Percentiles rank a stretch among this genome's conserved stretches.
These are phyloP conservation scores for Breynia disticha DNA, from an alignment of 441 rosid species.

Conservation along the genomic window DNA sequence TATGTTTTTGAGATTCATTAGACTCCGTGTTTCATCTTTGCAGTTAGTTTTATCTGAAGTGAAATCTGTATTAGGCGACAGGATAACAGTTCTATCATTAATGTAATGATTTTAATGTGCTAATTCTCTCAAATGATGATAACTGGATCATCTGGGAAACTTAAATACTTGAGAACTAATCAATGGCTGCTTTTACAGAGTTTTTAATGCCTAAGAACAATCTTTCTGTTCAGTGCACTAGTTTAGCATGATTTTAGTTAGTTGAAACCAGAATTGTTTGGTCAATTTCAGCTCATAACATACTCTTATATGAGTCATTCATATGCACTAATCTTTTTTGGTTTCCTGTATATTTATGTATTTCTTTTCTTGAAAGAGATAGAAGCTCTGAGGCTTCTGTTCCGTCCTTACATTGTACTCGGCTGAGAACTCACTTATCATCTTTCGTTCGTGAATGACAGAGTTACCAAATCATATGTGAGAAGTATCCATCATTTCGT, in stretches of 20 bases:
- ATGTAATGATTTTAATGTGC: too few relatives aligned
- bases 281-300: neutral
- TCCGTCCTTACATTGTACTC: neutral
- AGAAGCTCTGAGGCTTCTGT: neutral
- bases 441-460: constrained; percentile 23
- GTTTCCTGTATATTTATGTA: neutral
- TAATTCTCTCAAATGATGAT: too few relatives aligned
- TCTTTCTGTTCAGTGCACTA: too few relatives aligned
- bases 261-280: too few relatives aligned
- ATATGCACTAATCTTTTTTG: neutral
- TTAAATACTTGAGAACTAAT: too few relatives aligned
- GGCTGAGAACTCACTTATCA: constrained; percentile 12
- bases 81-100: too few relatives aligned
- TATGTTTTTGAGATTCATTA: neutral
- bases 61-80: too few relatives aligned
- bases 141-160: too few relatives aligned
- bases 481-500: constrained; percentile 82
- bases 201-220: too few relatives aligned
- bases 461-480: constrained; percentile 81
- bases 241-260: too few relatives aligned
- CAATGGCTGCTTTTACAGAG: too few relatives aligned
- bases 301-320: neutral
- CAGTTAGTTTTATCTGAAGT: too few relatives aligned
- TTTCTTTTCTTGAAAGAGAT: neutral
- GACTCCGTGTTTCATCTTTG: neutral